Conservation (phyloP, 176 grass and related monocot genomes). For the Areca catechu region DNA sequence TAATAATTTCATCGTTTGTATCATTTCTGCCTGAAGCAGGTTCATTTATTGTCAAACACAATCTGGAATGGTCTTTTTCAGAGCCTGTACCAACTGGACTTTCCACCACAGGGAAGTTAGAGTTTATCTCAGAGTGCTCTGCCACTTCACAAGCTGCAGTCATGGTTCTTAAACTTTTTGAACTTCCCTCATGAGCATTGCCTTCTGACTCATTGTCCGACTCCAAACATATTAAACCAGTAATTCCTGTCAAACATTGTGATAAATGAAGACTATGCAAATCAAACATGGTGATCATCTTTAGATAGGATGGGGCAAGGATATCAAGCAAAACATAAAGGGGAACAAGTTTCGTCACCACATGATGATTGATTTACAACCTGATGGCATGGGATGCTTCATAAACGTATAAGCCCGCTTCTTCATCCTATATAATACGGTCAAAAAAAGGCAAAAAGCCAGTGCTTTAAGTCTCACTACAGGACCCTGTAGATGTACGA, state of each 20-base stretch:
- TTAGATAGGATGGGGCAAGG: neutral
- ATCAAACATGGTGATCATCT: neutral
- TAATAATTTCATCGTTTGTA: conserved; percentile 2
- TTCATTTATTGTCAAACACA: neutral
- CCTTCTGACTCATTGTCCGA: conserved; percentile 38
- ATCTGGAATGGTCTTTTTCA: conserved; percentile 1
- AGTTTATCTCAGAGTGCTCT: neutral
- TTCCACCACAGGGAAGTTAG: neutral
- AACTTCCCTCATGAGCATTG: neutral
- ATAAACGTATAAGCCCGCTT: too few relatives aligned
- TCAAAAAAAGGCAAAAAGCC: too few relatives aligned
- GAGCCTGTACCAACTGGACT: neutral
- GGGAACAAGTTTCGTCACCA: conserved; percentile 15
- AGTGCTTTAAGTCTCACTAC: too few relatives aligned
- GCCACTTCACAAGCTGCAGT: neutral
- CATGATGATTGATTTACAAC: neutral
- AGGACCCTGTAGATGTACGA: too few relatives aligned
- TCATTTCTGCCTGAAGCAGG: neutral
- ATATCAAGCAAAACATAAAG: neutral
- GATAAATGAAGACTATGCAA: neutral
- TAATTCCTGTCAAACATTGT: conserved; percentile 21
- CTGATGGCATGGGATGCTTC: too few relatives aligned
- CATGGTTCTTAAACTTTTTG: conserved; percentile 4
- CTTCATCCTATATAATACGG: too few relatives aligned
- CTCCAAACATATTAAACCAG: conserved; percentile 42